Evolutionary conservation across 2,329 filamentous ascomycete genomes (phyloP).

Genomic region (Xylariaceae sp.): DNA sequence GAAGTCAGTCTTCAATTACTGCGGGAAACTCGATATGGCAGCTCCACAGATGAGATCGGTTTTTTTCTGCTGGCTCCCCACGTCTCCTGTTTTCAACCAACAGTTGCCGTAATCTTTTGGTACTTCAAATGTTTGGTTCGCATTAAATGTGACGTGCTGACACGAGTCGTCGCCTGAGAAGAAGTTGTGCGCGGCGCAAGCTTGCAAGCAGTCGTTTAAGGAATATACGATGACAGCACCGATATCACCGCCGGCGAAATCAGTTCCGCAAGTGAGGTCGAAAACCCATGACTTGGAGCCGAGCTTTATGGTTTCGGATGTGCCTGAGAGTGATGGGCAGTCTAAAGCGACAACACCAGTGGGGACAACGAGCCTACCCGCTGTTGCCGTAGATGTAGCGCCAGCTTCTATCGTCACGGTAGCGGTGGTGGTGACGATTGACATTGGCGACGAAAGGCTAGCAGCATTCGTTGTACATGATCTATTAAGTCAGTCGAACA

Average conservation of each 20-base stretch:
- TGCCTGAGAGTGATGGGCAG: slow-evolving; percentile 13
- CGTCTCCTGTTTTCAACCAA: slow-evolving; percentile 9
- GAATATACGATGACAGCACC: slow-evolving; percentile 19
- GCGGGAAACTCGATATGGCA: too few species aligned
- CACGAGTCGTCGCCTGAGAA: slow-evolving; percentile 14
- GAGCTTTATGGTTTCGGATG: slow-evolving; percentile 10
- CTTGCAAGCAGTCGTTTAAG: slow-evolving; percentile 20
- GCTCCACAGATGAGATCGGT: too few species aligned
- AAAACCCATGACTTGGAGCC: slow-evolving; percentile 15
- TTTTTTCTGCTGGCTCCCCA: too few species aligned
- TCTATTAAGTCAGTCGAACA: background rate
- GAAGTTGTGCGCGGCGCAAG: slow-evolving; percentile 19
- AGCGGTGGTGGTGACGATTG: slow-evolving; percentile 4
- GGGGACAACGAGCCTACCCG: slow-evolving; percentile 11
- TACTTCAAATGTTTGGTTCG: slow-evolving; percentile 15
- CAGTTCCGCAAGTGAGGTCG: slow-evolving; percentile 14
- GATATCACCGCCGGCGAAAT: slow-evolving; percentile 13
- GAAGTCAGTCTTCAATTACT: too few species aligned
- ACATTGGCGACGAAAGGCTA: background rate
- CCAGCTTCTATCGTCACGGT: slow-evolving; percentile 6
- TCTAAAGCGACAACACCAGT: slow-evolving; percentile 18
- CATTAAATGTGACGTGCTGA: slow-evolving; percentile 12
- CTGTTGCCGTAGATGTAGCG: slow-evolving; percentile 1
- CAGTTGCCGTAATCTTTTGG: slow-evolving; percentile 12
- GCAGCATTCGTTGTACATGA: slow-evolving; percentile 1